Evolutionary conservation across 148 eudicot genomes (phyloP).

Genomic region (Camellia japonica): DNA sequence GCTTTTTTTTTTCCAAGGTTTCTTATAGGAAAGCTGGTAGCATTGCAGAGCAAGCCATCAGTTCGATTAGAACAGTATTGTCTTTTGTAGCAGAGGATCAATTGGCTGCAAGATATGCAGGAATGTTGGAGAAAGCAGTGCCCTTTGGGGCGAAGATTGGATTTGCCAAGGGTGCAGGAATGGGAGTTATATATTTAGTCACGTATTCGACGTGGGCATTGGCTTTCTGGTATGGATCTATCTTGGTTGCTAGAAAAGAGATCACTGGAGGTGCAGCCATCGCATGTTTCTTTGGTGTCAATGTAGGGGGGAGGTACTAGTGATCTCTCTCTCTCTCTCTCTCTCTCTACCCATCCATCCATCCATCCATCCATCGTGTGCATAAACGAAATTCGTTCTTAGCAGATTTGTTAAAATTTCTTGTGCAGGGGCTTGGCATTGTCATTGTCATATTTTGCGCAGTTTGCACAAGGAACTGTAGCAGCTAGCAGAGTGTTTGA

Average conservation of each 20-base stretch:
- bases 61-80: conserved; percentile 49
- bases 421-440: conserved; percentile 46
- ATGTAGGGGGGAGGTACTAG: conserved; percentile 47
- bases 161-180: conserved; percentile 53
- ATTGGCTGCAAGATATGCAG: conserved; percentile 32
- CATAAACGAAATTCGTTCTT: no score
- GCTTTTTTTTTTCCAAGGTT: conserved; percentile 18
- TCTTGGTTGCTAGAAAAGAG: conserved; percentile 34
- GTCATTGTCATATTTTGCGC: conserved; percentile 48
- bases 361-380: no score
- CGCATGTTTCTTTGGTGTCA: conserved; percentile 58
- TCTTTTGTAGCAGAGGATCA: conserved; percentile 49
- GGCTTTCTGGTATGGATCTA: conserved; percentile 57
- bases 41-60: conserved; percentile 49
- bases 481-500: conserved; percentile 51
- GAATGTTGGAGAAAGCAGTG: conserved; percentile 28
- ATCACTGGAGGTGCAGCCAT: conserved; percentile 45
- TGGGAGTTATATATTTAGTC: conserved; percentile 49
- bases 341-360: neutral
- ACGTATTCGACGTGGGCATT: conserved; percentile 55
- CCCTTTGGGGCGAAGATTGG: conserved; percentile 42
- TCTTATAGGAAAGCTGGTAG: conserved; percentile 48
- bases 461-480: conserved; percentile 55
- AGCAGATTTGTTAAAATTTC: neutral
- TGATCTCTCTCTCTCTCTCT: neutral